Conservation (phyloP, 2,329 filamentous ascomycete species). For the Ophiostoma quercus region DNA sequence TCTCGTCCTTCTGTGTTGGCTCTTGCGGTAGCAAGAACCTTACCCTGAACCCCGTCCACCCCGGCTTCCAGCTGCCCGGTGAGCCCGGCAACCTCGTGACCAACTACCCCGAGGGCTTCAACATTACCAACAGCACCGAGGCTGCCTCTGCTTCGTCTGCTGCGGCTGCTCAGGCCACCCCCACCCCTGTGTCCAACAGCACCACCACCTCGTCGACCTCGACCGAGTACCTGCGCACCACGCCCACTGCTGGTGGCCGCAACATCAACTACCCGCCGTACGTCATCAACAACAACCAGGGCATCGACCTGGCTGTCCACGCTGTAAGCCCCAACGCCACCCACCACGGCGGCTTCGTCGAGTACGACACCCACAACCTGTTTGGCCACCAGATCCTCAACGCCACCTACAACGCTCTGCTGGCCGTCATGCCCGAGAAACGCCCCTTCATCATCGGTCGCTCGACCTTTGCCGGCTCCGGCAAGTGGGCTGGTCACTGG, state of each 20-base stretch:
- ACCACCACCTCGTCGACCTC: conserved; percentile 30
- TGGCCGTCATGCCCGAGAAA: conserved; percentile 58
- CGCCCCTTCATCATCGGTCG: conserved; percentile 79
- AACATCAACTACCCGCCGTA: conserved; percentile 72
- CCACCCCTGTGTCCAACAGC: conserved; percentile 17
- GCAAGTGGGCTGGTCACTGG: conserved; percentile 63
- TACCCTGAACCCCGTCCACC: conserved; percentile 63
- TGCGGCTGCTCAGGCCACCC: conserved; percentile 37
- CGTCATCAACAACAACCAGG: conserved; percentile 66
- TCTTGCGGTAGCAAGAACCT: conserved; percentile 64
- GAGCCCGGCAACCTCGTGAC: conserved; percentile 56
- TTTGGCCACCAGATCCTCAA: conserved; percentile 71
- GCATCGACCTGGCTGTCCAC: conserved; percentile 61
- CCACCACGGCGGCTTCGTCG: conserved; percentile 63
- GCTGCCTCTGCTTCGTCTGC: conserved; percentile 55
- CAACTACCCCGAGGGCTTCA: conserved; percentile 64
- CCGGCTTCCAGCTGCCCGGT: conserved; percentile 59
- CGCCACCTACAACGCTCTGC: conserved; percentile 68
- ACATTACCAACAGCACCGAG: conserved; percentile 62
- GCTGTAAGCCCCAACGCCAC: conserved; percentile 73
- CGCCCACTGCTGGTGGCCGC: conserved; percentile 57
- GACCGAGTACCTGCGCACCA: conserved; percentile 51
- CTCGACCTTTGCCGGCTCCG: conserved; percentile 72
- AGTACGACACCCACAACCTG: conserved; percentile 80
- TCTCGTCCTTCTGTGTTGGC: conserved; percentile 50